Conservation (phyloP, 148 eudicot species). For the Talinum fruticosum region DNA sequence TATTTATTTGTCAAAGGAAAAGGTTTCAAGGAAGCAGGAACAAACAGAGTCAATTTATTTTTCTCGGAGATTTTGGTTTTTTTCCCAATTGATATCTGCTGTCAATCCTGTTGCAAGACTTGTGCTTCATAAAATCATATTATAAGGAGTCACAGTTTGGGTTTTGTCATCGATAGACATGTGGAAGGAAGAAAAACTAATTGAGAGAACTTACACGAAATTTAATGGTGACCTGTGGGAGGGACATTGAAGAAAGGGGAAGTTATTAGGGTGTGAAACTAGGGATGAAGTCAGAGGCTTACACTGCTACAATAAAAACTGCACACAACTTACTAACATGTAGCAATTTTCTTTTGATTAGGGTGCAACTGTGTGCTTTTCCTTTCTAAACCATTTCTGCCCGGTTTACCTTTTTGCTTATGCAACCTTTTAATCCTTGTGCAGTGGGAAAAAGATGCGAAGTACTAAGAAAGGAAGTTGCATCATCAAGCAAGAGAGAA, state of each 20-base stretch:
- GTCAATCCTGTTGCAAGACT: too few relatives aligned
- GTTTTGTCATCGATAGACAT: neutral
- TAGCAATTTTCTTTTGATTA: too few relatives aligned
- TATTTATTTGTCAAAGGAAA: too few relatives aligned
- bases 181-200: neutral
- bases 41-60: too few relatives aligned
- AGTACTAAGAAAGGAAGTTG: constrained; percentile 39
- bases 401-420: neutral
- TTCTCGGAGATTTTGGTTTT: neutral
- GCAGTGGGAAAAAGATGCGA: constrained; percentile 93
- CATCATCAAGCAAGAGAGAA: constrained; percentile 34
- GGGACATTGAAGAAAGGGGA: neutral
- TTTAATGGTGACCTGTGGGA: neutral
- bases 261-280: neutral
- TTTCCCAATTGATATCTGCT: neutral
- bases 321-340: neutral
- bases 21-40: too few relatives aligned
- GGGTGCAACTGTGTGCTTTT: too few relatives aligned
- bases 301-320: neutral
- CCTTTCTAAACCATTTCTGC: neutral
- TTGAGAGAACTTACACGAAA: neutral
- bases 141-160: neutral
- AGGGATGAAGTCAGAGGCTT: neutral
- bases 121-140: neutral
- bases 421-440: constrained; percentile 11